A percentile compares a stretch with the other conserved stretches of the same genome.
Conservation (phyloP, 1,284 basidiomycete genomes). For the Trichosporon ovoides region DNA sequence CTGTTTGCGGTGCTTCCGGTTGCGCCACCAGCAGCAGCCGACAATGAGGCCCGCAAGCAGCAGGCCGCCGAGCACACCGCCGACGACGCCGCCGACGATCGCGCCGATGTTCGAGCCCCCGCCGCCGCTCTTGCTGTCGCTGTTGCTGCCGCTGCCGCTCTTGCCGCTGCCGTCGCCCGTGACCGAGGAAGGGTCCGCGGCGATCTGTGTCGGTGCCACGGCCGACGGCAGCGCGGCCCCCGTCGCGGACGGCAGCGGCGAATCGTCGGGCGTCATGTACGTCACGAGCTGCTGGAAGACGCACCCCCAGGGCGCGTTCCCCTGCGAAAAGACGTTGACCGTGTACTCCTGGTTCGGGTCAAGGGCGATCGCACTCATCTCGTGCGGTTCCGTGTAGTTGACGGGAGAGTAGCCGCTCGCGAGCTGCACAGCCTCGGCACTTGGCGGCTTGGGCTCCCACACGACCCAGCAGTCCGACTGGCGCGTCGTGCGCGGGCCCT, state of each 20-base stretch:
- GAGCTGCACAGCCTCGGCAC: background rate
- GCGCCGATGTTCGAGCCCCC: background rate
- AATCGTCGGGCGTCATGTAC: background rate
- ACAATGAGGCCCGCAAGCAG: background rate
- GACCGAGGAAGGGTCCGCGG: too few relatives aligned
- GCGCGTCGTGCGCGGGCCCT: background rate
- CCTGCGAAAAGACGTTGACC: background rate
- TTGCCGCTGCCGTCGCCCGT: background rate
- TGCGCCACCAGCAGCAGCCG: slow-evolving; percentile 2
- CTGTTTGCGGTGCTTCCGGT: background rate
- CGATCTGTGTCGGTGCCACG: too few relatives aligned
- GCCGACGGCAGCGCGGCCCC: background rate
- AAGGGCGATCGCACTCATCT: background rate
- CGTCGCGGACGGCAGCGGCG: background rate
- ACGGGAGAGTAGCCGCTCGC: background rate
- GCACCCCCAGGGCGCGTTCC: background rate
- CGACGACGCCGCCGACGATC: background rate
- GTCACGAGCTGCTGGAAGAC: background rate
- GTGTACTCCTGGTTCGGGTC: background rate
- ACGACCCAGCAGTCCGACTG: slow-evolving; percentile 1
- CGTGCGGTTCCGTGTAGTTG: background rate
- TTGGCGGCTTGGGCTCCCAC: background rate
- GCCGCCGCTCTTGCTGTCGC: background rate
- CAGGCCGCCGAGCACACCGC: background rate
- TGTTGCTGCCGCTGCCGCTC: background rate